A percentile compares a stretch with the other conserved stretches of the same genome.
These are phyloP conservation scores for Kazachstania viticola DNA, from an alignment of 805 yeast genomes.

Conservation along the genomic window DNA sequence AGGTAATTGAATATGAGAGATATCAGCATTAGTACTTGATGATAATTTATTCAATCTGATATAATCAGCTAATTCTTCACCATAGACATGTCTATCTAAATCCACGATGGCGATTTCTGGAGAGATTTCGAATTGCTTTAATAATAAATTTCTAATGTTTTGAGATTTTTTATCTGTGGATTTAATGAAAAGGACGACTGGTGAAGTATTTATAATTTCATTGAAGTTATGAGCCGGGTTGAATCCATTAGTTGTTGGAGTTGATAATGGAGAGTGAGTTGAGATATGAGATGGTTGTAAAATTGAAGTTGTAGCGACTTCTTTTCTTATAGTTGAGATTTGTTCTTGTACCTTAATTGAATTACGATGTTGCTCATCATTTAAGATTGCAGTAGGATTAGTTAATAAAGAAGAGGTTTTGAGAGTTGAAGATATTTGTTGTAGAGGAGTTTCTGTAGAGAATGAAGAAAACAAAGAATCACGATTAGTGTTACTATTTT, in stretches of 20 bases:
- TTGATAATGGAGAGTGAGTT: neutral
- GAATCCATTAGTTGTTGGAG: neutral
- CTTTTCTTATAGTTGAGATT: conserved; percentile 9
- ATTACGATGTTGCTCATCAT: conserved; percentile 5
- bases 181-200: conserved; percentile 47
- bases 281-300: neutral
- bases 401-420: neutral
- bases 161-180: conserved; percentile 57
- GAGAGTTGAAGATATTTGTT: neutral
- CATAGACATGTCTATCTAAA: conserved; percentile 66
- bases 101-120: conserved; percentile 72
- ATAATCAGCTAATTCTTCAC: conserved; percentile 57
- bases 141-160: conserved; percentile 51
- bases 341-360: conserved; percentile 9
- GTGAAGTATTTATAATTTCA: conserved; percentile 47
- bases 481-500: no score
- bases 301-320: conserved; percentile 3
- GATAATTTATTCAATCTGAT: conserved; percentile 23
- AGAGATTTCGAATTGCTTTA: conserved; percentile 50
- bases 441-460: neutral
- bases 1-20: conserved; percentile 5
- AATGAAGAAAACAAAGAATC: neutral
- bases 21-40: neutral
- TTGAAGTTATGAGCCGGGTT: conserved; percentile 23
- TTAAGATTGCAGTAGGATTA: neutral